Conservation (phyloP, 1,139 yeast species). For the Saccharomyces hybrid region DNA sequence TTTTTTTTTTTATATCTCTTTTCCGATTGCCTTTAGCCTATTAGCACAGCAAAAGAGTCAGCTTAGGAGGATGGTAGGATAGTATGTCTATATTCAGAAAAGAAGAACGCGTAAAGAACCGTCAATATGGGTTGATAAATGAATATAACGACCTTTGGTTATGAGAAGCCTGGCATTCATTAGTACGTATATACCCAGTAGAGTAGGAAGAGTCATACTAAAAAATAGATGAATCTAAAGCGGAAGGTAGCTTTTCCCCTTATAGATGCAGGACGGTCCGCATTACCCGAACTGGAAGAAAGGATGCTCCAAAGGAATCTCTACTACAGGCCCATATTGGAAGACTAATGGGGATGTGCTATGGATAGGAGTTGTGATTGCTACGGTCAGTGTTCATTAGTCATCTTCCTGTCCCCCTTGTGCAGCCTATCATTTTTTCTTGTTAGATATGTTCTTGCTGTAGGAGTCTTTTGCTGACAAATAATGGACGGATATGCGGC, state of each 20-base stretch:
- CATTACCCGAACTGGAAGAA: neutral
- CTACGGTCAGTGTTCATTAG: neutral
- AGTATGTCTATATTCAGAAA: neutral
- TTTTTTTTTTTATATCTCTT: neutral
- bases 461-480: neutral
- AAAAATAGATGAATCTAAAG: neutral
- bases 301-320: neutral
- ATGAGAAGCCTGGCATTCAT: neutral
- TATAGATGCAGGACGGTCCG: neutral
- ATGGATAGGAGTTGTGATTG: neutral
- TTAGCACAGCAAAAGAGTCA: neutral
- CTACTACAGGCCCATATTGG: neutral
- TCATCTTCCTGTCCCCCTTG: neutral
- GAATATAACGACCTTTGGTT: neutral
- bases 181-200: neutral
- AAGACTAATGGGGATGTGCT: neutral
- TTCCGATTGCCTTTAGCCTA: neutral
- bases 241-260: neutral
- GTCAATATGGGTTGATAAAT: neutral
- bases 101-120: neutral
- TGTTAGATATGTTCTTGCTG: neutral
- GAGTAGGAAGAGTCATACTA: neutral
- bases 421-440: neutral
- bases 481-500: neutral
- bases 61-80: neutral